Conservation (phyloP, 176 grass and related monocot genomes). For the Bonia amplexicaulis region DNA sequence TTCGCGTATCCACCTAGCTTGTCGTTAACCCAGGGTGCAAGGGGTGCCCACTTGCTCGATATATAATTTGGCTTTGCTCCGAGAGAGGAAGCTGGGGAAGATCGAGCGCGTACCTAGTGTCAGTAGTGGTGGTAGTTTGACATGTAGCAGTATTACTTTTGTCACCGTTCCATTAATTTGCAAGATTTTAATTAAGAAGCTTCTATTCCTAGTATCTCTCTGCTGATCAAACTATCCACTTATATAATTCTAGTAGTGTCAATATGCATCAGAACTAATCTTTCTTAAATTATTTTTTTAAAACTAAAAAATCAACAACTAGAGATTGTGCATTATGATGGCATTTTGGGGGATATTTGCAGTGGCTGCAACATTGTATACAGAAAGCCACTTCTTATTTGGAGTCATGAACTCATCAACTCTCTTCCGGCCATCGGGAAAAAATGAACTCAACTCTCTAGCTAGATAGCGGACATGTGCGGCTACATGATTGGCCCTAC, state of each 20-base stretch:
- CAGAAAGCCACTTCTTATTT: constrained; percentile 4
- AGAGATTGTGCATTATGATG: background rate
- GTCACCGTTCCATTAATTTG: constrained; percentile 47
- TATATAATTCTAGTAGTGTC: background rate
- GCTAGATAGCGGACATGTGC: background rate
- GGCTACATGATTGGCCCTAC: constrained; percentile 7
- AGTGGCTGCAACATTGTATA: background rate
- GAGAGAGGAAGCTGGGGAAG: constrained; percentile 18
- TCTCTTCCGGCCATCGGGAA: no score
- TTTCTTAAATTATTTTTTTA: background rate
- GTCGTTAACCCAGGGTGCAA: constrained; percentile 48
- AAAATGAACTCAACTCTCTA: background rate
- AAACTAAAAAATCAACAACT: background rate
- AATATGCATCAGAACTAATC: background rate
- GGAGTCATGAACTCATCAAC: background rate
- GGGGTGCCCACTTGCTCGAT: constrained; percentile 37
- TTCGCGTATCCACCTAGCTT: constrained; percentile 47
- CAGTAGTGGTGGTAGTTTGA: constrained; percentile 38
- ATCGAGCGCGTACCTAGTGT: background rate
- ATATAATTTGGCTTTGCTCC: constrained; percentile 34
- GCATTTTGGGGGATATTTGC: background rate
- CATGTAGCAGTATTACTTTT: constrained; percentile 40
- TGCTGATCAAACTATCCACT: background rate
- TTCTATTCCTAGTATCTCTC: background rate
- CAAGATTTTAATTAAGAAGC: constrained; percentile 39